phyloP scores from a whole-genome alignment of 2,329 filamentous ascomycete species.

The Monosporascus sp. region DNA sequence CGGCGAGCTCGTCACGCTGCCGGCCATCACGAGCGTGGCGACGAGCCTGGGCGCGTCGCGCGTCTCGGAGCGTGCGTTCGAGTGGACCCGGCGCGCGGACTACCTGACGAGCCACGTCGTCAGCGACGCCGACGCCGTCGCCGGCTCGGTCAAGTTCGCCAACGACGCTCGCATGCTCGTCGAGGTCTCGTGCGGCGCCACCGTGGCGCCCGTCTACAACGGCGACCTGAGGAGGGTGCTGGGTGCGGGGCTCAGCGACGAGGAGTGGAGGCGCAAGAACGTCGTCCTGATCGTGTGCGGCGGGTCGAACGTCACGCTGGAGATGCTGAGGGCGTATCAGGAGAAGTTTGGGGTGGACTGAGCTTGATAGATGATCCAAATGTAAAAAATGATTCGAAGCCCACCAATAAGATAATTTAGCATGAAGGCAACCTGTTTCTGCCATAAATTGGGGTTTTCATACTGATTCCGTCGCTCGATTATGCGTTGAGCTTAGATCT shows the following conservation, averaged over 20 bases:
- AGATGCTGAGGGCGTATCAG: slow-evolving; percentile 55
- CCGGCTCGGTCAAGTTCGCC: slow-evolving; percentile 69
- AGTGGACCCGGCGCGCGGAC: slow-evolving; percentile 49
- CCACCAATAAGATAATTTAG: too few species aligned
- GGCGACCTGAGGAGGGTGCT: slow-evolving; percentile 58
- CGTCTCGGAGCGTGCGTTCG: slow-evolving; percentile 65
- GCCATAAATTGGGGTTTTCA: too few species aligned
- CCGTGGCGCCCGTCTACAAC: slow-evolving; percentile 64
- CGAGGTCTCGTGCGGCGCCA: slow-evolving; percentile 81
- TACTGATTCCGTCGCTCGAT: too few species aligned
- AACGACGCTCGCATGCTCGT: slow-evolving; percentile 80
- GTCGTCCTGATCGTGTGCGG: slow-evolving; percentile 86
- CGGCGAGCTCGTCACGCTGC: slow-evolving; percentile 56
- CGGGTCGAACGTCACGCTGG: slow-evolving; percentile 61
- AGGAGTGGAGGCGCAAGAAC: slow-evolving; percentile 60
- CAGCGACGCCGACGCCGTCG: slow-evolving; percentile 72
- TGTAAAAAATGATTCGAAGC: too few species aligned
- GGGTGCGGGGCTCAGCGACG: slow-evolving; percentile 45
- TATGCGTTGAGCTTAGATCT: not conserved
- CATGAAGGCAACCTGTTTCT: too few species aligned
- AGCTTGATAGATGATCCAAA: not conserved
- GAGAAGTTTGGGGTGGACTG: slow-evolving; percentile 36
- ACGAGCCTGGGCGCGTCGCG: slow-evolving; percentile 67
- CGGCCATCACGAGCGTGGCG: slow-evolving; percentile 70
- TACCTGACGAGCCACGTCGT: slow-evolving; percentile 56